phyloP scores from a whole-genome alignment of 2,329 filamentous ascomycete genomes.

The Trichoderma koningii region DNA sequence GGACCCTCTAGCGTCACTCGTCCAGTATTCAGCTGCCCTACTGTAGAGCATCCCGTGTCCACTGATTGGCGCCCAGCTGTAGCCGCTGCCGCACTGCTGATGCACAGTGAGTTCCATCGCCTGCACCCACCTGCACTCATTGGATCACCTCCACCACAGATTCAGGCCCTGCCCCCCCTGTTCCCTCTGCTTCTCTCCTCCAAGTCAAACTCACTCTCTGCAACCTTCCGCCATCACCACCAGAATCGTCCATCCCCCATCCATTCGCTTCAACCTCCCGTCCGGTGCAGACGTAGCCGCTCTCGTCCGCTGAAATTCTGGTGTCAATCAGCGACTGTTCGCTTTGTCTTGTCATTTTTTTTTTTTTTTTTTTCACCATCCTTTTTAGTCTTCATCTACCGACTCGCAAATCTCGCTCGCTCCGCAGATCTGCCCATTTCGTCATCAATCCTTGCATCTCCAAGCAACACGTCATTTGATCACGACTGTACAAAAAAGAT shows the following conservation, averaged over 20 bases:
- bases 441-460: constrained; percentile 22
- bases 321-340: constrained; percentile 17
- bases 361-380: background rate
- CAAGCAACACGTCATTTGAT: no score
- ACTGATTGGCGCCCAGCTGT: constrained; percentile 1
- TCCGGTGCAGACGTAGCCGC: constrained; percentile 12
- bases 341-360: background rate
- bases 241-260: background rate
- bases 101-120: no score
- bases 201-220: constrained; percentile 1
- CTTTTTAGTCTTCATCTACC: background rate
- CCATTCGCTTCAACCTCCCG: constrained; percentile 16
- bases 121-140: background rate
- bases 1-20: background rate
- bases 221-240: background rate
- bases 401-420: constrained; percentile 9
- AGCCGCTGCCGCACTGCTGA: background rate
- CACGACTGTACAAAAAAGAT: no score
- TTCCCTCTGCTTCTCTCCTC: background rate
- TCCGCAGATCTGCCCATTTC: constrained; percentile 23
- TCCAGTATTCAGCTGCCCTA: no score
- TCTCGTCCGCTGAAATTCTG: background rate
- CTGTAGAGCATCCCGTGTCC: no score
- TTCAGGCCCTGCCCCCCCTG: background rate
- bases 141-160: background rate